A percentile compares a stretch with the other conserved stretches of the same genome.
Evolutionary conservation across 805 yeast species (phyloP).

Genomic region (Ogataea neopini): DNA sequence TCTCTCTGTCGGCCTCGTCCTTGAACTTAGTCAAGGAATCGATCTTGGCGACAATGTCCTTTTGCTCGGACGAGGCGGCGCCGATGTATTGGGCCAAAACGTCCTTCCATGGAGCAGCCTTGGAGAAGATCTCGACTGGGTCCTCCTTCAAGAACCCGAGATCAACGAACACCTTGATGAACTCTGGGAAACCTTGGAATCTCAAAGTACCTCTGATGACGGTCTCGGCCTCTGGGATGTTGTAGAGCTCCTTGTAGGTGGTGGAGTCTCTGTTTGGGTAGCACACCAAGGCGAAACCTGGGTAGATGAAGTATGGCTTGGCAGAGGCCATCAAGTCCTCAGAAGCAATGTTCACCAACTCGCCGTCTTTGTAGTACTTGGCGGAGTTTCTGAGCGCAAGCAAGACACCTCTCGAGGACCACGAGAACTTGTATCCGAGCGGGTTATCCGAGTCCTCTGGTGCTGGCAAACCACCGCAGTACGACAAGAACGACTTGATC

Average conservation of each 20-base stretch:
- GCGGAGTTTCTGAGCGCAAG: conserved; percentile 95
- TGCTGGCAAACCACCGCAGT: conserved; percentile 99
- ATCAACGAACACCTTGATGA: conserved; percentile 92
- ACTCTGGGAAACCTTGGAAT: conserved; percentile 98
- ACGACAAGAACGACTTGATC: conserved; percentile 89
- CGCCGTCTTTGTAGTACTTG: conserved; percentile 82
- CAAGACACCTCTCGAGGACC: conserved; percentile 98
- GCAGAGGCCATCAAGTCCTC: conserved; percentile 95
- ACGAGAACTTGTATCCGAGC: conserved; percentile 96
- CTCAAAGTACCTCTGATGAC: conserved; percentile 96
- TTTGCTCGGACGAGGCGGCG: conserved; percentile 66
- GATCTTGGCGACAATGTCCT: conserved; percentile 75
- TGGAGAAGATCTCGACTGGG: conserved; percentile 56
- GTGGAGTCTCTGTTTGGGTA: conserved; percentile 99
- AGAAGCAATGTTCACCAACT: conserved; percentile 74
- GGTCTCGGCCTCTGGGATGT: conserved; percentile 96
- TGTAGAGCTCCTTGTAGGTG: conserved; percentile 84
- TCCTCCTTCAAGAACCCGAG: conserved; percentile 88
- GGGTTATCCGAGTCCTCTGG: conserved; percentile 98
- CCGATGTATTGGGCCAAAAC: conserved; percentile 78
- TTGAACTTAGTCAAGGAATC: conserved; percentile 78
- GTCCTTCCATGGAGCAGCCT: conserved; percentile 78
- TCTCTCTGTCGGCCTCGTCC: conserved; percentile 75
- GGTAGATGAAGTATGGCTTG: conserved; percentile 91
- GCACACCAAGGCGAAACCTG: conserved; percentile 91